Conservation (phyloP, 2,329 filamentous ascomycete genomes). For the Zarea fungicola region DNA sequence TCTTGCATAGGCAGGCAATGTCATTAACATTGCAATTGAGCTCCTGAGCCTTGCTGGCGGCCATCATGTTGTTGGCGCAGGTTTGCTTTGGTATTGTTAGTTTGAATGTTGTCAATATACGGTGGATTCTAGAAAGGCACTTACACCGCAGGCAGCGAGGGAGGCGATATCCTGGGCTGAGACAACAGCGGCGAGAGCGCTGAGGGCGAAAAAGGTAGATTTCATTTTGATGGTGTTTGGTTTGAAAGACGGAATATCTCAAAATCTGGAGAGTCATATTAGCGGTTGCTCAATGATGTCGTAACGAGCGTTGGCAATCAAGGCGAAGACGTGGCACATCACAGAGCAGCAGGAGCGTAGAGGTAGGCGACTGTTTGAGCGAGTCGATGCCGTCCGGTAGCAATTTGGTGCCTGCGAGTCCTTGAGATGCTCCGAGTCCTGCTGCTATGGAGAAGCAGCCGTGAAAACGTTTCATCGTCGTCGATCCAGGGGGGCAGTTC, state of each 20-base stretch:
- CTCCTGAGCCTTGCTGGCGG: slow-evolving; percentile 32
- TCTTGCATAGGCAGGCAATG: slow-evolving; percentile 42
- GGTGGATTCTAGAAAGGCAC: no score
- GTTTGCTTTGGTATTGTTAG: slow-evolving; percentile 33
- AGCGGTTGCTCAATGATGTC: slow-evolving; percentile 15
- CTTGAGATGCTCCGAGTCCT: no score
- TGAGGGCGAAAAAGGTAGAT: slow-evolving; percentile 38
- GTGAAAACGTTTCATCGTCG: no score
- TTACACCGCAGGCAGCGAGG: slow-evolving; percentile 50
- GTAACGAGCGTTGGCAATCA: no score
- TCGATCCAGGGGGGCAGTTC: no score
- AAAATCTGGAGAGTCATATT: slow-evolving; percentile 17
- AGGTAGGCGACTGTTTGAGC: no score
- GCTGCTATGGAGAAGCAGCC: no score
- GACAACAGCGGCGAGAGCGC: slow-evolving; percentile 35
- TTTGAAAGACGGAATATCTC: slow-evolving; percentile 12
- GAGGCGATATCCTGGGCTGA: slow-evolving; percentile 36
- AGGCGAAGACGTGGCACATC: no score
- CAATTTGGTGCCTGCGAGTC: no score
- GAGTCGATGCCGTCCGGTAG: no score
- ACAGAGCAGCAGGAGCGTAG: no score
- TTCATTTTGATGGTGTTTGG: slow-evolving; percentile 43
- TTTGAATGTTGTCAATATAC: no score
- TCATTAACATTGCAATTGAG: slow-evolving; percentile 42
- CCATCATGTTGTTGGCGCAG: slow-evolving; percentile 48